A percentile compares a stretch with the other conserved stretches of the same genome.
Conservation (phyloP, 441 rosid species). For the Capsella rubella region DNA sequence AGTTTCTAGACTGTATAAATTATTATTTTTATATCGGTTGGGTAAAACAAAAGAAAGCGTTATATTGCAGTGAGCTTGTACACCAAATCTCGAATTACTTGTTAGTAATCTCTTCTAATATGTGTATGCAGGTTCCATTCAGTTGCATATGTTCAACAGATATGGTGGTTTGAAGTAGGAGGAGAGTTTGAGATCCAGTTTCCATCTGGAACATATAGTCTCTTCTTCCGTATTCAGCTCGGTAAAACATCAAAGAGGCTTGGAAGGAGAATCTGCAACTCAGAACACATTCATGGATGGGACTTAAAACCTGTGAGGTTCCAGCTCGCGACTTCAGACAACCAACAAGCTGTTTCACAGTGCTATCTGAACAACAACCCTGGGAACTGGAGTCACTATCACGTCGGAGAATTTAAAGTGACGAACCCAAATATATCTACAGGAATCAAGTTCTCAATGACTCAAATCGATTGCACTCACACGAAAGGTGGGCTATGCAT, state of each 20-base stretch:
- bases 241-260: conserved; percentile 65
- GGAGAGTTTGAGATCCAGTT: conserved; percentile 76
- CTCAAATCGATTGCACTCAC: conserved; percentile 92
- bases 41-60: neutral
- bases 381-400: conserved; percentile 69
- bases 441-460: conserved; percentile 69
- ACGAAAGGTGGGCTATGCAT: conserved; percentile 81
- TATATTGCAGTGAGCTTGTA: neutral
- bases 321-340: conserved; percentile 66
- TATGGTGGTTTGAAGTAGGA: conserved; percentile 89
- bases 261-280: conserved; percentile 66
- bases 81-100: neutral
- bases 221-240: conserved; percentile 76
- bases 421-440: conserved; percentile 37
- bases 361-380: conserved; percentile 56
- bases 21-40: neutral
- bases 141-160: conserved; percentile 80
- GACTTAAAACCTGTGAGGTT: conserved; percentile 73
- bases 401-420: conserved; percentile 72
- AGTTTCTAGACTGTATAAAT: neutral
- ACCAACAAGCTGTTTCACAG: conserved; percentile 56
- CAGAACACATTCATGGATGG: conserved; percentile 81
- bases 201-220: conserved; percentile 67
- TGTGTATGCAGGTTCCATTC: conserved; percentile 56
- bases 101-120: neutral